Evolutionary conservation across 768 basidiomycete species (phyloP).

Genomic region (Mycena rebaudengoi): DNA sequence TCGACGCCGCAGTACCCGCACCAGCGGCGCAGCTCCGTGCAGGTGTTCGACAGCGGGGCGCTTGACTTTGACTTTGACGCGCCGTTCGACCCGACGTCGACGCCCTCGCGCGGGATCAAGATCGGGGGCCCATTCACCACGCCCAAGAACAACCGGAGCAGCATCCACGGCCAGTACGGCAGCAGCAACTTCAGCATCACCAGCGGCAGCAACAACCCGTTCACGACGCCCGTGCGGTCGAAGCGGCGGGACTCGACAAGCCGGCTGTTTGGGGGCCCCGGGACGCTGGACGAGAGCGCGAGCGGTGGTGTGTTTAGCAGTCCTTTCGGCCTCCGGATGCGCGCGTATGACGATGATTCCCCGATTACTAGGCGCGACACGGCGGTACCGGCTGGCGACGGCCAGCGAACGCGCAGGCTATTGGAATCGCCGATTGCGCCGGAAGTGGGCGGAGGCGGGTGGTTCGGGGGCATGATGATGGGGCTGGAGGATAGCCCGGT

Average conservation of each 20-base stretch:
- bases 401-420: constrained; percentile 40
- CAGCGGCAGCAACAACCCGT: constrained; percentile 53
- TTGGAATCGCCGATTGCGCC: constrained; percentile 43
- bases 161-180: too few species aligned
- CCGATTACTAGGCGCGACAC: constrained; percentile 59
- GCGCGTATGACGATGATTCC: constrained; percentile 58
- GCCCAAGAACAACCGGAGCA: constrained; percentile 69
- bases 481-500: constrained; percentile 22
- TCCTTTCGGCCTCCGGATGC: constrained; percentile 35
- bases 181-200: too few species aligned
- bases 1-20: constrained; percentile 58
- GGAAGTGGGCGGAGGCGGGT: constrained; percentile 17
- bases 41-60: constrained; percentile 32
- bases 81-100: constrained; percentile 81
- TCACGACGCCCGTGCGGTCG: constrained; percentile 68
- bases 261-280: constrained; percentile 36
- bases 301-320: constrained; percentile 31
- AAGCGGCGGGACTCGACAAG: constrained; percentile 41
- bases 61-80: constrained; percentile 59
- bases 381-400: constrained; percentile 38
- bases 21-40: constrained; percentile 11
- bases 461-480: constrained; percentile 20
- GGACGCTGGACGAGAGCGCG: constrained; percentile 41
- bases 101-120: constrained; percentile 81
- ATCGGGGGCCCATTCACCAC: constrained; percentile 67